phyloP scores from a whole-genome alignment of 345 rosid genomes.

The Rhodomyrtus tomentosa region DNA sequence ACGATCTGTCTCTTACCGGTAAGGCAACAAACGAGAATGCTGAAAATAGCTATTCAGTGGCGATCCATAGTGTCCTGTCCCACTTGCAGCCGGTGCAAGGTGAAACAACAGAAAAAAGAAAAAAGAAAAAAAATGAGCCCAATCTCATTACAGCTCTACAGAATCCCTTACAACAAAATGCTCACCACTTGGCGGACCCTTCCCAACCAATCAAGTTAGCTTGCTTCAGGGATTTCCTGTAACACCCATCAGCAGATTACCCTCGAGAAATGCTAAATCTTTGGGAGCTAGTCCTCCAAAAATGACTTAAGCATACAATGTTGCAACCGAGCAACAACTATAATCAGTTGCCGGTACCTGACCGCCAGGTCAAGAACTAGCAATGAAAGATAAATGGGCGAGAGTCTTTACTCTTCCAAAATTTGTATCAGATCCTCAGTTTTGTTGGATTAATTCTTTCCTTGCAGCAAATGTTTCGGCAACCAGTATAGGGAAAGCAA shows the following conservation, averaged over 20 bases:
- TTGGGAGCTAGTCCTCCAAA: neutral
- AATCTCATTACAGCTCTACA: neutral
- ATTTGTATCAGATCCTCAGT: constrained; percentile 1
- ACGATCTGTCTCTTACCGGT: neutral
- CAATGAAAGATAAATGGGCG: neutral
- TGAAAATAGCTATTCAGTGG: neutral
- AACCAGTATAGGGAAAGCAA: constrained; percentile 85
- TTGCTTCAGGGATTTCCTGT: neutral
- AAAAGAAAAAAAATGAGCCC: neutral
- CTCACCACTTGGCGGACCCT: neutral
- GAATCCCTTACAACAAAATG: neutral
- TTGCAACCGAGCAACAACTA: neutral
- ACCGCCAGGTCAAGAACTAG: neutral
- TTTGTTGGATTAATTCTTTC: constrained; percentile 7
- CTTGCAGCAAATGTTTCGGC: constrained; percentile 84
- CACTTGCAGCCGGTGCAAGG: neutral
- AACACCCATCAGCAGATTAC: neutral
- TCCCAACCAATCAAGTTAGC: neutral
- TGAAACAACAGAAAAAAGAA: neutral
- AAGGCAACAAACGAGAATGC: neutral
- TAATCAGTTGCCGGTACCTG: neutral
- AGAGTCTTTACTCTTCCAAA: neutral
- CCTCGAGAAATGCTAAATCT: neutral
- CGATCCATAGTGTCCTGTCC: neutral
- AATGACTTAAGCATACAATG: neutral